Base-by-base conservation (phyloP, 2,329 filamentous ascomycete species). In the Berkeleyomyces rouxiae region DNA sequence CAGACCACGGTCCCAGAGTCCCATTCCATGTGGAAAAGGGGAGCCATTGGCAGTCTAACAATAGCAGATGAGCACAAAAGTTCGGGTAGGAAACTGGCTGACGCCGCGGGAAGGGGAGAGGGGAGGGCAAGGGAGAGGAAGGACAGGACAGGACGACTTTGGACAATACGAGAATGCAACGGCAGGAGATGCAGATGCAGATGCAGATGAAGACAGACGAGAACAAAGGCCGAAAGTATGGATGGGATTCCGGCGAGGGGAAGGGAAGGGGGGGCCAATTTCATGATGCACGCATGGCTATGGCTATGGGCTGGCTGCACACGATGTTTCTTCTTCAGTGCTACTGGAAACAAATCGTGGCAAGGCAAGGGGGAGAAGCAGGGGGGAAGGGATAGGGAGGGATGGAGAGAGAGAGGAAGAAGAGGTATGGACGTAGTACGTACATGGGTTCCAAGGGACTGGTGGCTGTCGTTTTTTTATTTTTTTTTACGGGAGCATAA, bases 241-340 rank as follows among this genome's bases (percentile, higher is more conserved):
- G 51, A 55, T 55, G 51, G 51, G 51, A 55, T 39, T 55, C 4
- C 33, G 36, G 36, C 37, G 51, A 55, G 51, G 23, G 23, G 23
- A 23, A 23, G 23, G 23, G 23, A 23, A 23, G 23, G 23, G 23
- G 23, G 23, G 23, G 2, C 31, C 33, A 55, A 55, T 55, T 55
- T 55, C 51, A 55, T 13, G 51, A 55, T n/a, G 33, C 51, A 55
- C 37, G 51, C 51, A 55, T 55, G 51, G 51, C 51, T n/a, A n/a
- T 7, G 46, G 31, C 9, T 23, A 16, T 16, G n/a, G 31, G 31
- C 46, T 47, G n/a, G 46, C n/a, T n/a, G 46, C 36, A 39, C 51
- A 55, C 5, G 51, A 37, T 53, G 9, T 33, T 53, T 23, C 23
- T 53, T 55, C 51, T 55, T 36, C 51, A 55, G 51, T 55, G 33